Conservation (phyloP, 2,329 filamentous ascomycete species). For the Verticillium nubilum region DNA sequence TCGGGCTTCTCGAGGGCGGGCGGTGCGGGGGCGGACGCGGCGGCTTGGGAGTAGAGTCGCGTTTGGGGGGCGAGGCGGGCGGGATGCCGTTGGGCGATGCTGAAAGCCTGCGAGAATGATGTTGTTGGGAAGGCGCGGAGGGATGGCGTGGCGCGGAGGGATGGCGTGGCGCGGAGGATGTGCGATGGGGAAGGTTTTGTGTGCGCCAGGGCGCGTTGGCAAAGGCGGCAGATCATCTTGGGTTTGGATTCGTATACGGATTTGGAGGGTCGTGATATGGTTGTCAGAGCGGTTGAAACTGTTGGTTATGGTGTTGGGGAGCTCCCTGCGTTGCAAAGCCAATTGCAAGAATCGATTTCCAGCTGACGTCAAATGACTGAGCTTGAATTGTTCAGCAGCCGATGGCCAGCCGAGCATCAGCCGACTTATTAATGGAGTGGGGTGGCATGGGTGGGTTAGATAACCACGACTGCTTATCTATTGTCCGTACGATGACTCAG, state of each 20-base stretch:
- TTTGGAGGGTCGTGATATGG: neutral
- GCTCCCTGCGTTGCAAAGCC: neutral
- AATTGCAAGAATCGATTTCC: neutral
- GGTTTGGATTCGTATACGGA: neutral
- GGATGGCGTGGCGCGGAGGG: neutral
- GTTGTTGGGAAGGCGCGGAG: neutral
- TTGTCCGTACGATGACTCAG: neutral
- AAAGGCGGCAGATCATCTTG: slow-evolving; percentile 11
- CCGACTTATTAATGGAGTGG: no score
- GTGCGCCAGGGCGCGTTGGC: slow-evolving; percentile 10
- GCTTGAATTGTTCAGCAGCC: neutral
- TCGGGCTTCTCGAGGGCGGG: slow-evolving; percentile 35
- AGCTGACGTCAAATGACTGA: neutral
- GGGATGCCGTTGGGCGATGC: neutral
- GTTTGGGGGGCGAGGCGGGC: neutral
- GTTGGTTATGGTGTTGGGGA: neutral
- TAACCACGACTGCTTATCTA: no score
- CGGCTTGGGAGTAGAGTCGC: neutral
- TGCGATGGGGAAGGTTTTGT: neutral
- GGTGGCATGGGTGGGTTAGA: no score
- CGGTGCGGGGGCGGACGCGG: slow-evolving; percentile 1
- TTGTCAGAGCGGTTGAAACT: no score
- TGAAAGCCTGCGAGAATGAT: neutral
- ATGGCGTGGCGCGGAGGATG: neutral
- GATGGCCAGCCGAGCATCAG: neutral